Evolutionary conservation across 441 rosid genomes (phyloP).

Genomic region (Daphne laureola): DNA sequence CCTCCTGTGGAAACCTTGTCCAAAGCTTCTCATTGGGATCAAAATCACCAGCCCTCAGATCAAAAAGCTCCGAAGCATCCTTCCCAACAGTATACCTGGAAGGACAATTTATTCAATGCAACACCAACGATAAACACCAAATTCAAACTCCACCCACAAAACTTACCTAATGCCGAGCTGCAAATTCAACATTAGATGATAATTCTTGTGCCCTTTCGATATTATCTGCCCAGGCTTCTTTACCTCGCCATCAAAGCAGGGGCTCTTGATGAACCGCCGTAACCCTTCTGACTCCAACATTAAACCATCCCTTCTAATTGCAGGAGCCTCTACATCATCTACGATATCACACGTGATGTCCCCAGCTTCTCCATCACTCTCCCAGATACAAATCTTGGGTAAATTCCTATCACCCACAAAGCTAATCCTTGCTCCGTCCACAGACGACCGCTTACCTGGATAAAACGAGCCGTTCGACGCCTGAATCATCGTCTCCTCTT

Average conservation of each 20-base stretch:
- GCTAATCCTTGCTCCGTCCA: constrained; percentile 12
- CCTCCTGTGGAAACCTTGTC: constrained; percentile 52
- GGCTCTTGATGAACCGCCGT: constrained; percentile 26
- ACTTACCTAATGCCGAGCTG: constrained; percentile 43
- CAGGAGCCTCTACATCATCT: constrained; percentile 31
- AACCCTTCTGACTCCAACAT: constrained; percentile 21
- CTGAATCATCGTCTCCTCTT: constrained; percentile 20
- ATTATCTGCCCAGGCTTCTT: constrained; percentile 48
- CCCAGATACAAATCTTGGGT: constrained; percentile 41
- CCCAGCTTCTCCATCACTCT: constrained; percentile 26
- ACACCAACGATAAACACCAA: background rate
- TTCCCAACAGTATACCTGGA: constrained; percentile 36
- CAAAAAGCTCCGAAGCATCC: constrained; percentile 27
- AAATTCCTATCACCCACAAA: constrained; percentile 27
- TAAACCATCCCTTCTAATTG: constrained; percentile 23
- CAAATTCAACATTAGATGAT: constrained; percentile 48
- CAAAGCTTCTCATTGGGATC: constrained; percentile 54
- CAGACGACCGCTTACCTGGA: constrained; percentile 35
- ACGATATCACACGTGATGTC: constrained; percentile 46
- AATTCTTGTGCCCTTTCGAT: constrained; percentile 48
- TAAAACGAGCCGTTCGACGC: constrained; percentile 1
- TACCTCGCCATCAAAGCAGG: constrained; percentile 27
- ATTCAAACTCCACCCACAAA: background rate
- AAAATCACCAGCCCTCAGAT: constrained; percentile 37
- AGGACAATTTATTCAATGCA: background rate